Evolutionary conservation across 352 stramenopile genomes (phyloP).

Genomic region (Globisporangium perplexum): DNA sequence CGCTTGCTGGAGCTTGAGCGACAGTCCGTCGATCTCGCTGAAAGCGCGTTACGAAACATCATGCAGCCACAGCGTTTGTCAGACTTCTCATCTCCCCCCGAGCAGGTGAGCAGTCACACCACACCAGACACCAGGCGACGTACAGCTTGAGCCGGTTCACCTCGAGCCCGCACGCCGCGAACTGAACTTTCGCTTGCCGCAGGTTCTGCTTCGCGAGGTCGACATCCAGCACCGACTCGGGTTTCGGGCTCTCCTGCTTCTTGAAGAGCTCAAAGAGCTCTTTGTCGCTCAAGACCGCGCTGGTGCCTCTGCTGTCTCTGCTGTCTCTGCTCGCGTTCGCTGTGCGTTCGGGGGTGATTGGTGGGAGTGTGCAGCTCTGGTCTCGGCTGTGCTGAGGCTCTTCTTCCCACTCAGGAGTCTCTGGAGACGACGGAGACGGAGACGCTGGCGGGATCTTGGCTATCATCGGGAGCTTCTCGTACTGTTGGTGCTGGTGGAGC

Average conservation of each 20-base stretch:
- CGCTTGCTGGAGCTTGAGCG: constrained; percentile 25
- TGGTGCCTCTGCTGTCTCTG: background rate
- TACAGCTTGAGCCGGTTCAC: constrained; percentile 64
- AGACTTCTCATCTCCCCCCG: background rate
- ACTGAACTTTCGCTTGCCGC: constrained; percentile 29
- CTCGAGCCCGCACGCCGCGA: constrained; percentile 25
- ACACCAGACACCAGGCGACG: constrained; percentile 10
- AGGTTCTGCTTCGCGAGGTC: constrained; percentile 62
- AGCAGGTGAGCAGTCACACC: background rate
- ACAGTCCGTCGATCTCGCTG: constrained; percentile 46
- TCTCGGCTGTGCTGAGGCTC: background rate
- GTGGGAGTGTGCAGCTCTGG: background rate
- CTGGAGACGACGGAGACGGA: background rate
- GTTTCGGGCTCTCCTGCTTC: constrained; percentile 18
- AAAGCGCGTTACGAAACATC: background rate
- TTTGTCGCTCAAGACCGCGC: constrained; percentile 28
- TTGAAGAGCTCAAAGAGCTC: constrained; percentile 55
- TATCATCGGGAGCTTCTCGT: background rate
- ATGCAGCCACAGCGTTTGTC: background rate
- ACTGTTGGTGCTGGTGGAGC: background rate
- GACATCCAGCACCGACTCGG: constrained; percentile 46
- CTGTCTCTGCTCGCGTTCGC: too few species aligned
- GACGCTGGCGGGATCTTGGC: background rate
- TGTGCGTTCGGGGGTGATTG: background rate
- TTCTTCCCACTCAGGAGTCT: constrained; percentile 4